Percentiles rank a stretch among this genome's conserved stretches.
phyloP scores from a whole-genome alignment of 2,329 filamentous ascomycete genomes.

The Chaetomiaceae sp. region DNA sequence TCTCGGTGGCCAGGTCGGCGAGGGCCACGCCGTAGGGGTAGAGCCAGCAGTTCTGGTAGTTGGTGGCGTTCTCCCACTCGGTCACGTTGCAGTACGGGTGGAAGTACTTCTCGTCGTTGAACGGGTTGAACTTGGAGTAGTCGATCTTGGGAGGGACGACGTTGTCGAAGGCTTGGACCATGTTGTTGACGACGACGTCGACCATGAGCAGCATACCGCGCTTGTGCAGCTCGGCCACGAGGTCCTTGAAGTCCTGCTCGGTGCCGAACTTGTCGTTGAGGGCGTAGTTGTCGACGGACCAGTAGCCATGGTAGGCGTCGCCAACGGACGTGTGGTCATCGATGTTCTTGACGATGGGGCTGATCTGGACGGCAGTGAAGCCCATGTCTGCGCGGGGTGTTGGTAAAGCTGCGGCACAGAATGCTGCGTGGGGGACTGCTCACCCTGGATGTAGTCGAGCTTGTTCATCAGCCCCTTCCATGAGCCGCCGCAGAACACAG shows the following conservation, averaged over 20 bases:
- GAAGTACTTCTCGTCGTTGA: slow-evolving; percentile 54
- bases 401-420: background rate
- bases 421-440: background rate
- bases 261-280: slow-evolving; percentile 59
- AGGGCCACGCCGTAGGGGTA: slow-evolving; percentile 52
- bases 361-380: slow-evolving; percentile 56
- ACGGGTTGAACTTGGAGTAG: slow-evolving; percentile 38
- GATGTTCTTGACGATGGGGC: slow-evolving; percentile 47
- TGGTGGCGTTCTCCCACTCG: slow-evolving; percentile 49
- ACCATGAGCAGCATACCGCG: slow-evolving; percentile 44
- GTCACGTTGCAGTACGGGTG: slow-evolving; percentile 54
- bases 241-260: slow-evolving; percentile 51
- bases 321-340: slow-evolving; percentile 32
- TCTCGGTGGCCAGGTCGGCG: slow-evolving; percentile 58
- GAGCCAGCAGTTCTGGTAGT: slow-evolving; percentile 46
- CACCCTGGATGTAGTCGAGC: slow-evolving; percentile 58
- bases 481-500: slow-evolving; percentile 56
- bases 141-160: slow-evolving; percentile 40
- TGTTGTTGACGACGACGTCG: slow-evolving; percentile 52
- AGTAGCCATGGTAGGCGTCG: slow-evolving; percentile 51
- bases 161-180: slow-evolving; percentile 39
- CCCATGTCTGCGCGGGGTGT: slow-evolving; percentile 40
- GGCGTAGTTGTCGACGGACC: slow-evolving; percentile 45
- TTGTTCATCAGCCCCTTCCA: slow-evolving; percentile 55
- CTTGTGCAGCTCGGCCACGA: slow-evolving; percentile 42